Evolutionary conservation across 108 stramenopile genomes (phyloP).

Genomic region (Discostella pseudostelligera): DNA sequence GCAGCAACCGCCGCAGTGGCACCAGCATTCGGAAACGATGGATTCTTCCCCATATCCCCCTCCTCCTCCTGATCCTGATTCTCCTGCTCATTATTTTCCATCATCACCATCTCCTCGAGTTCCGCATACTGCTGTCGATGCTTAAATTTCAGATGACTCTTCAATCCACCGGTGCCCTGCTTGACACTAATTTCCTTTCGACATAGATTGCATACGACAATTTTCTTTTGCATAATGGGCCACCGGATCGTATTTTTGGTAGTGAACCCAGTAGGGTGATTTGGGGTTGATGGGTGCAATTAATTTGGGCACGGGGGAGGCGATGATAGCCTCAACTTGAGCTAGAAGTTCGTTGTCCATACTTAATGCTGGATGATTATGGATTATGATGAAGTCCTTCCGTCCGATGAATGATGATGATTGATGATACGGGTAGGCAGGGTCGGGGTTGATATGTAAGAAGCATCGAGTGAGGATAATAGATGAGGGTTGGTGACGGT

Average conservation of each 20-base stretch:
- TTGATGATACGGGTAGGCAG: too few relatives aligned
- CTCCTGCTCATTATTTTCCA: not conserved
- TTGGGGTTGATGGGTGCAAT: slow-evolving; percentile 21
- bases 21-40: too few relatives aligned
- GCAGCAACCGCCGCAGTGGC: not conserved
- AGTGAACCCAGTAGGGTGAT: slow-evolving; percentile 26
- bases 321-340: too few relatives aligned
- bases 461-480: too few relatives aligned
- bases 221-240: slow-evolving; percentile 14
- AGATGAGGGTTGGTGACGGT: too few relatives aligned
- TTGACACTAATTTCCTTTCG: slow-evolving; percentile 32
- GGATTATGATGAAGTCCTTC: too few relatives aligned
- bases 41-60: not conserved
- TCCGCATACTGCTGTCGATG: slow-evolving; percentile 15
- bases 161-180: slow-evolving; percentile 35
- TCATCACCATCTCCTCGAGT: too few relatives aligned
- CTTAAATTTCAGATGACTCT: slow-evolving; percentile 24
- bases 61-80: not conserved
- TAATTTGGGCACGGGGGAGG: not conserved
- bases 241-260: slow-evolving; percentile 19
- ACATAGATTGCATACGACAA: slow-evolving; percentile 28
- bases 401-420: too few relatives aligned
- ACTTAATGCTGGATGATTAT: too few relatives aligned
- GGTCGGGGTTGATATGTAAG: too few relatives aligned
- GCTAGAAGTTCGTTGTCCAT: too few relatives aligned